Evolutionary conservation across 768 basidiomycete species (phyloP).

Genomic region (Serendipita sp.): DNA sequence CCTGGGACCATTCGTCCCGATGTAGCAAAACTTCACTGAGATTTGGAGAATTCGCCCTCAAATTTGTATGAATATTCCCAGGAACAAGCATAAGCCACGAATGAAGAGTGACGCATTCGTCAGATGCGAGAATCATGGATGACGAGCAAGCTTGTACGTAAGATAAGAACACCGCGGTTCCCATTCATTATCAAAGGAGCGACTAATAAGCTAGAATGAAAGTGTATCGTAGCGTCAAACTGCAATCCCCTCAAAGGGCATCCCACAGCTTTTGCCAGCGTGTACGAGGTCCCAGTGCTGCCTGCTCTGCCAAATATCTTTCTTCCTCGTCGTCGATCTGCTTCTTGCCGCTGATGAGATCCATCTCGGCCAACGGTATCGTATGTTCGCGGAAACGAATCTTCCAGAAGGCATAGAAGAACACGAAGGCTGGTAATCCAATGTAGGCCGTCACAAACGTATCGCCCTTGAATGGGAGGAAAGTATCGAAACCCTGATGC

Average conservation of each 20-base stretch:
- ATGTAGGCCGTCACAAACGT: constrained; percentile 45
- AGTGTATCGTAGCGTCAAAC: too few relatives aligned
- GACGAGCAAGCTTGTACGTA: too few relatives aligned
- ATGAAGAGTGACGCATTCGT: neutral
- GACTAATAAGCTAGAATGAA: too few relatives aligned
- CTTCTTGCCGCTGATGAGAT: constrained; percentile 42
- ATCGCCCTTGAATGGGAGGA: constrained; percentile 27
- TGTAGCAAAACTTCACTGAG: neutral
- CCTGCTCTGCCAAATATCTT: constrained; percentile 31
- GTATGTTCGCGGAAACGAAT: constrained; percentile 22
- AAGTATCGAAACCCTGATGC: constrained; percentile 22
- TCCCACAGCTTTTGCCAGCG: constrained; percentile 13
- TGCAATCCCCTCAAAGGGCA: constrained; percentile 8
- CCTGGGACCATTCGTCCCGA: neutral
- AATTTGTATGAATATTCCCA: too few relatives aligned
- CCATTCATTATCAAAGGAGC: too few relatives aligned
- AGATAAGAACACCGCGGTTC: too few relatives aligned
- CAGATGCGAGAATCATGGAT: too few relatives aligned
- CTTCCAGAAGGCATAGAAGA: constrained; percentile 26
- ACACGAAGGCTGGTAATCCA: constrained; percentile 14
- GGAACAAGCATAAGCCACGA: too few relatives aligned
- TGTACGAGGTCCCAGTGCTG: constrained; percentile 12
- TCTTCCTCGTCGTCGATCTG: constrained; percentile 52
- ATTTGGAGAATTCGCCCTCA: too few relatives aligned
- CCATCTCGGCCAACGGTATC: constrained; percentile 34